Base-by-base conservation (phyloP, 2,329 filamentous ascomycete species). In the Coleophoma eucalyptorum region DNA sequence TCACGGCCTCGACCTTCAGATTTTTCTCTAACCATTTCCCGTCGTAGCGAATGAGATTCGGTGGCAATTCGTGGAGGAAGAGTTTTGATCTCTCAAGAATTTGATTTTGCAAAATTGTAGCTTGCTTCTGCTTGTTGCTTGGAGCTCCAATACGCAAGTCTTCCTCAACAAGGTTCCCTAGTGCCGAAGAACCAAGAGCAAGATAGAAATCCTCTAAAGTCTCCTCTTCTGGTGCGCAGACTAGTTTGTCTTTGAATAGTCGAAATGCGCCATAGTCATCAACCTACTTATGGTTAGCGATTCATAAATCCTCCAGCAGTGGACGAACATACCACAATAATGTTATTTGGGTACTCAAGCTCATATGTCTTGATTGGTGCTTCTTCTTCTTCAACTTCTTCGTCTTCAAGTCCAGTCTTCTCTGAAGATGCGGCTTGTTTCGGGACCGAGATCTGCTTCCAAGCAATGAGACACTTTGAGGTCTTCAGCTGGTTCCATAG, bases 191-290 rank as follows among this genome's bases (percentile, higher is more conserved):
- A 1, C 94, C 94, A 3, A 99, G 83, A 7, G 84, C 79, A 34
- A 83, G 70, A 67, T 99, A 99, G 56, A 99, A 93, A 1, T 80
- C 78, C 65, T 99, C 94, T 1, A 99, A 74, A 0, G 72, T 66
- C 55, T 97, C 94, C 63, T 99, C 94, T 66, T 96, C 89, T 0
- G 94, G 95, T 0, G 92, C 91, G 54, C 88, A 91, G 26, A 96
- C 78, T 31, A 99, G 76, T 55, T 84, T 82, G 48, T 90, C 83
- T 64, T 92, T 93, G 75, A 99, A 99, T 1, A 94, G 76, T 33
- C 87, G 86, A 66, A 93, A 96, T 62, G 88, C 91, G 61, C 90
- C 88, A 60, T 94, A 92, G 62, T 97, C 93, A 64, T 96, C 90
- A 11, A 92, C 55, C 54, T 62, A 35, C 3, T n/a, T 26, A 12